Percentiles rank a stretch among this genome's conserved stretches.
Evolutionary conservation across 2,329 filamentous ascomycete genomes (phyloP).

Genomic region (Pezicula neosporulosa): DNA sequence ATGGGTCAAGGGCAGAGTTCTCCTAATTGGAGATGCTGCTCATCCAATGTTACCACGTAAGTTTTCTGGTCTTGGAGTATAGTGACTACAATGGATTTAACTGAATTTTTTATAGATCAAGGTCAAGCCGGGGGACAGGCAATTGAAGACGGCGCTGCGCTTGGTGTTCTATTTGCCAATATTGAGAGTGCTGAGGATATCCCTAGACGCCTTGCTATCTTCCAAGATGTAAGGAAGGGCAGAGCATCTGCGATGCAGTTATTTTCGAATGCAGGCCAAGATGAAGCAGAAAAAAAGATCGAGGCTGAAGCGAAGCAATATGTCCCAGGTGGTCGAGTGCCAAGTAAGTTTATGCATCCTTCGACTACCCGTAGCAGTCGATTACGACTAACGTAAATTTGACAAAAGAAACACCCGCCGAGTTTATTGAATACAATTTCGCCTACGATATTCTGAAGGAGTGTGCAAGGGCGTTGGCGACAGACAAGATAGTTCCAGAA

Average conservation of each 20-base stretch:
- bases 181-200: not conserved
- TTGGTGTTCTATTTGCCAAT: not conserved
- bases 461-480: too few relatives aligned
- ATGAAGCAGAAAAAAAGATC: not conserved
- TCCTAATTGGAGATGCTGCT: conserved; percentile 18
- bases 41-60: conserved; percentile 22
- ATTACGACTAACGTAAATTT: too few relatives aligned
- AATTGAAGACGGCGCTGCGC: not conserved
- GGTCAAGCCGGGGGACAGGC: not conserved
- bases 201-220: not conserved
- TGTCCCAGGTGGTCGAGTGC: not conserved
- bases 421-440: too few relatives aligned
- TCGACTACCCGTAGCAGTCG: too few relatives aligned
- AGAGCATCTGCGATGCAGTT: not conserved
- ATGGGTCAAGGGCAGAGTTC: conserved; percentile 13
- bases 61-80: not conserved
- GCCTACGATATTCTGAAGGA: too few relatives aligned
- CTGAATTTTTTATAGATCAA: not conserved
- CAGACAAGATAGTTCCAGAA: too few relatives aligned
- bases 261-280: not conserved
- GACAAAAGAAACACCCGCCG: too few relatives aligned
- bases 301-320: not conserved
- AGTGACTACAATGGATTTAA: not conserved
- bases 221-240: not conserved
- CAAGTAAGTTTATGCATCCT: too few relatives aligned